Percentiles rank a stretch among this genome's conserved stretches.
phyloP scores from a whole-genome alignment of 306 rosid species.

The Vicia sativa region DNA sequence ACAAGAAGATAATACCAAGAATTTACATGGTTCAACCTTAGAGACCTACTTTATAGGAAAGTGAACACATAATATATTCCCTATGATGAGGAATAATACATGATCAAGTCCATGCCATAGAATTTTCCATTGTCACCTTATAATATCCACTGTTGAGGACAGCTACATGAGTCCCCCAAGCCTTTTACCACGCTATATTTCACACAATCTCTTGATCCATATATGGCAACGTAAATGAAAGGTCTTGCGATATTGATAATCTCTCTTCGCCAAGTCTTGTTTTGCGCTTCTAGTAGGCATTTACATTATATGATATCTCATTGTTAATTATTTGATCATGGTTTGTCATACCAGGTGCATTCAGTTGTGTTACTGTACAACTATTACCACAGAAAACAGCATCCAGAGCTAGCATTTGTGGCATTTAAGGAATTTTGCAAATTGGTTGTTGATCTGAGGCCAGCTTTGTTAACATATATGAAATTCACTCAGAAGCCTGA shows the following conservation, averaged over 20 bases:
- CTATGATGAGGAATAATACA: not conserved
- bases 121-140: not conserved
- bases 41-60: not conserved
- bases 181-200: conserved; percentile 3
- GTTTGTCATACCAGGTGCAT: conserved; percentile 53
- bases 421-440: conserved; percentile 65
- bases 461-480: conserved; percentile 57
- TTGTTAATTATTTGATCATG: not conserved
- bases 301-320: not conserved
- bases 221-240: conserved; percentile 9
- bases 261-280: not conserved
- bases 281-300: not conserved
- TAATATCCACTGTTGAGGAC: not conserved
- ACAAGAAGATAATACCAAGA: not conserved
- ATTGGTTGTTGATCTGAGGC: conserved; percentile 60
- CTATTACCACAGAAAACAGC: conserved; percentile 68
- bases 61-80: not conserved
- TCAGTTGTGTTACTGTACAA: conserved; percentile 76
- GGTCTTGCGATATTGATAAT: conserved; percentile 3
- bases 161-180: not conserved
- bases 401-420: conserved; percentile 58
- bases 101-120: not conserved
- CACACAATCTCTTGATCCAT: conserved; percentile 4
- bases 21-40: not conserved
- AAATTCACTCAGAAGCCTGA: conserved; percentile 51